Conservation (phyloP, 192 early-diverging fungal genomes). For the Borealophlyctis nickersoniae region DNA sequence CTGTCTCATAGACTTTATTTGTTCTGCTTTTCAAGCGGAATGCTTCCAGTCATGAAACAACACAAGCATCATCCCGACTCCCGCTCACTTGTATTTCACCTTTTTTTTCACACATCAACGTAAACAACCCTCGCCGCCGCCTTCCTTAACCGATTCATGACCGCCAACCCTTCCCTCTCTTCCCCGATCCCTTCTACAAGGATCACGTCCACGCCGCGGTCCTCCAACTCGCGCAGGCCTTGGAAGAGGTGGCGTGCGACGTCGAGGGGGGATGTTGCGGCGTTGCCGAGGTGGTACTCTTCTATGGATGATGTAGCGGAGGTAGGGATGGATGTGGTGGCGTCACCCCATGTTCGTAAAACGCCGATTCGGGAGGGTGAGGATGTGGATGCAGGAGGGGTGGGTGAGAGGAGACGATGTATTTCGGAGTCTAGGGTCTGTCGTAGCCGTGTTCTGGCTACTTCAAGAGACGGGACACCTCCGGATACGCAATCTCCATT, state of each 20-base stretch:
- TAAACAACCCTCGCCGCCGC: conserved; percentile 55
- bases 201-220: conserved; percentile 64
- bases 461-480: not conserved
- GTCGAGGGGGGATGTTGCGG: conserved; percentile 44
- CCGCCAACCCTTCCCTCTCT: conserved; percentile 82
- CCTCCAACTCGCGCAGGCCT: conserved; percentile 74
- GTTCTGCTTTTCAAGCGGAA: too few relatives aligned
- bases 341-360: conserved; percentile 34
- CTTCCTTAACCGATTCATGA: conserved; percentile 95
- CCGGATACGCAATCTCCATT: not conserved
- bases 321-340: not conserved
- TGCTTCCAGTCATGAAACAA: too few relatives aligned
- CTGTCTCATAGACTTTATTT: too few relatives aligned
- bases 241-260: conserved; percentile 82
- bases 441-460: conserved; percentile 6
- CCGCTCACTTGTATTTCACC: too few relatives aligned
- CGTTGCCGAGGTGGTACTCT: conserved; percentile 55
- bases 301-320: conserved; percentile 16
- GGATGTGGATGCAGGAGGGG: not conserved
- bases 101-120: conserved; percentile 1
- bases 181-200: conserved; percentile 91
- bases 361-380: conserved; percentile 25
- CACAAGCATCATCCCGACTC: too few relatives aligned
- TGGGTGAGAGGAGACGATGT: not conserved
- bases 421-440: conserved; percentile 14